Percentiles rank a stretch among this genome's conserved stretches.
These are phyloP conservation scores for Sclerotinia minor DNA, from an alignment of 2,329 filamentous ascomycete species.

Conservation along the genomic window DNA sequence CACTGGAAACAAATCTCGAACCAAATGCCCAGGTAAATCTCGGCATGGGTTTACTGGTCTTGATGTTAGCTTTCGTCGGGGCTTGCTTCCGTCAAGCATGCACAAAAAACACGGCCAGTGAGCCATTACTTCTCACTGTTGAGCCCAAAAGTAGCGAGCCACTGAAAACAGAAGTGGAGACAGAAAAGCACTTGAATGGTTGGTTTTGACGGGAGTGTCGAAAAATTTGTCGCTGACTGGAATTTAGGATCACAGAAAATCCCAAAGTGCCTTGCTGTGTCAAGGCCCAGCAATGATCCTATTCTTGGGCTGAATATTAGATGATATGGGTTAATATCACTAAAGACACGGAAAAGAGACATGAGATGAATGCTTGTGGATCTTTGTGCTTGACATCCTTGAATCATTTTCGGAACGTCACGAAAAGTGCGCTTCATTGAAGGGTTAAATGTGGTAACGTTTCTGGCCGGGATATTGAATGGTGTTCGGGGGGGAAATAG, in stretches of 20 bases:
- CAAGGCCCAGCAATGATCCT: not conserved
- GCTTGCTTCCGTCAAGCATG: slow-evolving; percentile 1
- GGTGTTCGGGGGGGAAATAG: not conserved
- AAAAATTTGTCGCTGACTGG: not conserved
- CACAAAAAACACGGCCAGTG: not conserved
- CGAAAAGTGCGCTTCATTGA: not conserved
- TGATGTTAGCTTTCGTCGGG: slow-evolving; percentile 15
- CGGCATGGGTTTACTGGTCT: slow-evolving; percentile 16
- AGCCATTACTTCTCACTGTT: slow-evolving; percentile 19
- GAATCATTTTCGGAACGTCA: not conserved
- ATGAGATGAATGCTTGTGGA: not conserved
- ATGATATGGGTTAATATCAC: not conserved
- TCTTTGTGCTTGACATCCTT: not conserved
- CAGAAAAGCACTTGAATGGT: slow-evolving; percentile 5
- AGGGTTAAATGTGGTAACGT: not conserved
- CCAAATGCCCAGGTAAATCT: not conserved
- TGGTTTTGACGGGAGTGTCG: not conserved
- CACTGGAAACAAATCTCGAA: slow-evolving; percentile 5
- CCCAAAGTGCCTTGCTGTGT: not conserved
- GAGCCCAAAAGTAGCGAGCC: not conserved
- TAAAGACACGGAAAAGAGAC: not conserved
- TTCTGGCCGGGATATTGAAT: not conserved
- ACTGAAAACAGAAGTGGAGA: slow-evolving; percentile 5
- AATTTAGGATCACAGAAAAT: not conserved
- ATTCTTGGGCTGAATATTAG: slow-evolving; percentile 7